Percentiles rank a stretch among this genome's conserved stretches.
phyloP scores from a whole-genome alignment of 257 asterid species.

The Solanum pinnatisectum region DNA sequence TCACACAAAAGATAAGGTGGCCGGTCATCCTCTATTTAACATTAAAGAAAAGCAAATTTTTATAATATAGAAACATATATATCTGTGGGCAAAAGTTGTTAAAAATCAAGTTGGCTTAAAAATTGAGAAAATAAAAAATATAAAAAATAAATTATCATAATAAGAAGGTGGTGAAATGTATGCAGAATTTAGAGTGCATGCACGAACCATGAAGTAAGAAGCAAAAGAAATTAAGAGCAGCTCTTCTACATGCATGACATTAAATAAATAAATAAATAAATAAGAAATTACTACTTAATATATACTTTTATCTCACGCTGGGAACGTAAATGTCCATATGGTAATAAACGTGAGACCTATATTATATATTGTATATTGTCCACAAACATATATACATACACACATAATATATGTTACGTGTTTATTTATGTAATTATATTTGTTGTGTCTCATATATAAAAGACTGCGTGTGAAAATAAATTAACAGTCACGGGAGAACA shows the following conservation, averaged over 20 bases:
- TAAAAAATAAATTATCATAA: background rate
- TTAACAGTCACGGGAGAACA: constrained; percentile 84
- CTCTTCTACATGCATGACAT: constrained; percentile 54
- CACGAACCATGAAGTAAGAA: constrained; percentile 23
- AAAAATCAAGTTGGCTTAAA: background rate
- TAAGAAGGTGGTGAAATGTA: background rate
- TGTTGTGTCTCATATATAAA: constrained; percentile 8
- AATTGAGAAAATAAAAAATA: background rate
- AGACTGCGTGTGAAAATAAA: constrained; percentile 22
- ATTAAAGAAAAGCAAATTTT: background rate
- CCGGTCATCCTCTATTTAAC: background rate
- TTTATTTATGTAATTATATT: background rate
- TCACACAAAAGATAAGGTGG: background rate
- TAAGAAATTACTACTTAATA: background rate
- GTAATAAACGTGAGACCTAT: constrained; percentile 49
- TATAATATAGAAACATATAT: background rate
- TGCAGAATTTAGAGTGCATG: constrained; percentile 23
- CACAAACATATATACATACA: background rate
- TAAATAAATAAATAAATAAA: background rate
- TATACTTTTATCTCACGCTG: constrained; percentile 47
- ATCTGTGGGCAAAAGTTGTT: background rate
- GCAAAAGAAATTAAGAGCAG: constrained; percentile 14
- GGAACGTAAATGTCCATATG: constrained; percentile 44
- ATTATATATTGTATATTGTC: background rate
- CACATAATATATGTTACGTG: background rate